These are phyloP conservation scores for Hypoxylon sp. DNA, from an alignment of 2,329 filamentous ascomycete genomes.

Conservation along the genomic window DNA sequence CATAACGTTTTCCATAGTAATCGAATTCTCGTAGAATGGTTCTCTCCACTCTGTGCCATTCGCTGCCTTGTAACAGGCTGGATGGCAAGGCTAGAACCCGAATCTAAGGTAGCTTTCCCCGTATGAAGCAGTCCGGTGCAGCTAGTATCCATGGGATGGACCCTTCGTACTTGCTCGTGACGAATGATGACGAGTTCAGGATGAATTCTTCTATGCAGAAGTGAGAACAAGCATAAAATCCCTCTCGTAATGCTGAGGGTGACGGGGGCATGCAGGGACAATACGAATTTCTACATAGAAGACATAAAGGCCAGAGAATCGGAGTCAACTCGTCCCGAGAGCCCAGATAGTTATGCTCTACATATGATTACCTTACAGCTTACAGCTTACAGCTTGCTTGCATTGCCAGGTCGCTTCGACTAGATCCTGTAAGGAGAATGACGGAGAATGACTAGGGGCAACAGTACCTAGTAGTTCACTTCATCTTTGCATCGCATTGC, in stretches of 20 bases:
- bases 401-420: neutral
- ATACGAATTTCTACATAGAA: conserved; percentile 37
- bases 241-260: conserved; percentile 40
- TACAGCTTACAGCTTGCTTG: conserved; percentile 1
- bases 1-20: conserved; percentile 7
- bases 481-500: neutral
- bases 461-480: neutral
- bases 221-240: conserved; percentile 27
- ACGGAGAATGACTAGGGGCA: neutral
- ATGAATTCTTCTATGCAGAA: conserved; percentile 20
- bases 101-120: conserved; percentile 12
- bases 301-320: conserved; percentile 14
- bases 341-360: conserved; percentile 5
- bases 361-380: neutral
- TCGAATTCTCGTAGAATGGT: conserved; percentile 10
- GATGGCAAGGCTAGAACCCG: neutral
- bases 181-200: conserved; percentile 29
- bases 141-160: conserved; percentile 17
- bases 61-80: conserved; percentile 20
- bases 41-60: conserved; percentile 16
- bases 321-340: conserved; percentile 16
- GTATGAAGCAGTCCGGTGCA: conserved; percentile 28
- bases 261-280: conserved; percentile 28
- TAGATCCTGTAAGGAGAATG: neutral
- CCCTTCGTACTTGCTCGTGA: conserved; percentile 24